phyloP scores from a whole-genome alignment of 345 rosid species.

The Salix udensis region DNA sequence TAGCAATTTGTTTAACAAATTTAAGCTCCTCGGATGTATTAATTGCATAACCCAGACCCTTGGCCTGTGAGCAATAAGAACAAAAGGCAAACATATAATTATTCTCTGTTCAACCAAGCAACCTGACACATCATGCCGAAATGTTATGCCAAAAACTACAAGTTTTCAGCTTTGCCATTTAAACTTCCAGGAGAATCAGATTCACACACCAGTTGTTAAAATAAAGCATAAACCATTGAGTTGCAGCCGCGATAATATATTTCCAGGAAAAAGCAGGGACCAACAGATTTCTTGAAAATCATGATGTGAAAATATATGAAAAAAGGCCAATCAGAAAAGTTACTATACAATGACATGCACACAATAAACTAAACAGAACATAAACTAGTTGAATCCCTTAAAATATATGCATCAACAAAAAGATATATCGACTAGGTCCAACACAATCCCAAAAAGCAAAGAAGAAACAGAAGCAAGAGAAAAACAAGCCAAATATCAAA shows the following conservation, averaged over 20 bases:
- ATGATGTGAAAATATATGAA: background rate
- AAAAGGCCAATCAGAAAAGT: background rate
- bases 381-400: too few relatives aligned
- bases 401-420: too few relatives aligned
- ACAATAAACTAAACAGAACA: background rate
- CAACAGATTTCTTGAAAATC: background rate
- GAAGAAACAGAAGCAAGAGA: too few relatives aligned
- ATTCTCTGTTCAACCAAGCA: background rate
- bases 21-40: slow-evolving; percentile 72
- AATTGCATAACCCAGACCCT: slow-evolving; percentile 85
- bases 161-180: too few relatives aligned
- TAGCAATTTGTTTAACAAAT: slow-evolving; percentile 74
- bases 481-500: too few relatives aligned
- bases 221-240: too few relatives aligned
- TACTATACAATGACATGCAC: background rate
- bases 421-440: too few relatives aligned
- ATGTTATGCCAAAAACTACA: background rate
- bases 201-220: too few relatives aligned
- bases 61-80: slow-evolving; percentile 48
- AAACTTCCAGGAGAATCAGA: too few relatives aligned
- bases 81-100: background rate
- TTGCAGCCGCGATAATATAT: background rate
- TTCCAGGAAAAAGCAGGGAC: background rate
- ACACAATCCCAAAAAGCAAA: too few relatives aligned
- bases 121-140: background rate